These are phyloP conservation scores for Musa acuminata DNA, from an alignment of 176 grass and related monocot species.

Conservation along the genomic window DNA sequence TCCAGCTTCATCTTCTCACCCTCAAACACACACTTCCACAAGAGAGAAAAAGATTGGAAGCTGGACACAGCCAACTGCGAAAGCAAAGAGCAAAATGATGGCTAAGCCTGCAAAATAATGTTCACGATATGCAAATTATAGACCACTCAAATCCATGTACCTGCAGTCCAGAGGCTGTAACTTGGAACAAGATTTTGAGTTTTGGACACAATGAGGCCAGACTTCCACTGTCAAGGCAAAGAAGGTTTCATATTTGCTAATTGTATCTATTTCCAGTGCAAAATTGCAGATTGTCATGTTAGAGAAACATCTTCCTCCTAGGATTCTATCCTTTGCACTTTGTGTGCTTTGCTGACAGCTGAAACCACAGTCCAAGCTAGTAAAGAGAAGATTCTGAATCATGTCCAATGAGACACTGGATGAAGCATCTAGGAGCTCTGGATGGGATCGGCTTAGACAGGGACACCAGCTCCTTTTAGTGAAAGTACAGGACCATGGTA, in stretches of 20 bases:
- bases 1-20: not conserved
- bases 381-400: not conserved
- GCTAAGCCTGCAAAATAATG: not conserved
- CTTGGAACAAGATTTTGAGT: not conserved
- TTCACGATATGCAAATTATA: not conserved
- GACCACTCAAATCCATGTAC: not conserved
- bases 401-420: not conserved
- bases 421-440: not conserved
- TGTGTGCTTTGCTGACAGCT: not conserved
- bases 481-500: constrained; percentile 6
- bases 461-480: constrained; percentile 7
- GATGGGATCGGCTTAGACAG: not conserved
- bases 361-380: not conserved
- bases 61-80: not conserved
- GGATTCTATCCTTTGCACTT: not conserved
- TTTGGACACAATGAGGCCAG: not conserved
- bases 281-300: not conserved
- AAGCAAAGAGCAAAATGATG: not conserved
- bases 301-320: not conserved
- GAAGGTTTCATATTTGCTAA: not conserved
- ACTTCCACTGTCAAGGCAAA: not conserved
- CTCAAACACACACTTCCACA: not conserved
- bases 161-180: not conserved
- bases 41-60: not conserved
- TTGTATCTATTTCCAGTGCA: not conserved